These are phyloP conservation scores for Alternaria burnsii DNA, from an alignment of 2,329 filamentous ascomycete species.

Conservation along the genomic window DNA sequence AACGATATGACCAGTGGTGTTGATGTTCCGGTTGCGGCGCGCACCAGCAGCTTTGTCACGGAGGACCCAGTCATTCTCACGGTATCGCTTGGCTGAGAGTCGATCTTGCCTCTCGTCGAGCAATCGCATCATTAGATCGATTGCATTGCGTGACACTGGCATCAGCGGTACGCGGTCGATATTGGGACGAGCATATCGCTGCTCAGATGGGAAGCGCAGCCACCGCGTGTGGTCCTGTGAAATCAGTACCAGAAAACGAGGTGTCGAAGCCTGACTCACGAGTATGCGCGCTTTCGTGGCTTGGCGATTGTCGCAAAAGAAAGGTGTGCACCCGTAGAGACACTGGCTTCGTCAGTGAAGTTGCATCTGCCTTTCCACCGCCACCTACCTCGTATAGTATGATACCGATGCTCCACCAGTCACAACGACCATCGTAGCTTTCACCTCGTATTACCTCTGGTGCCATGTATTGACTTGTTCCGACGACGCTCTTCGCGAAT, in stretches of 20 bases:
- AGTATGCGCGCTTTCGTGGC: constrained; percentile 88
- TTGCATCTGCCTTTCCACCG: no score
- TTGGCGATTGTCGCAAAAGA: constrained; percentile 80
- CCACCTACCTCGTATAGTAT: constrained; percentile 80
- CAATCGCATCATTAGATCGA: constrained; percentile 77
- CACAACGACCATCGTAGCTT: constrained; percentile 88
- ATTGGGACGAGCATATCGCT: constrained; percentile 63
- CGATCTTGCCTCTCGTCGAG: constrained; percentile 78
- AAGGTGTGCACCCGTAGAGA: constrained; percentile 89
- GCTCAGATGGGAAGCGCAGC: constrained; percentile 73
- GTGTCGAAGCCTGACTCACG: constrained; percentile 56
- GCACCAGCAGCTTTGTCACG: constrained; percentile 35
- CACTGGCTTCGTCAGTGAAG: constrained; percentile 60
- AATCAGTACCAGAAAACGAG: constrained; percentile 19
- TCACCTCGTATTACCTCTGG: constrained; percentile 88
- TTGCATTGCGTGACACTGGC: constrained; percentile 72
- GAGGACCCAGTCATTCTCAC: constrained; percentile 65
- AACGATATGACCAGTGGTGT: constrained; percentile 68
- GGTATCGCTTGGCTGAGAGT: constrained; percentile 79
- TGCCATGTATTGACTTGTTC: constrained; percentile 98
- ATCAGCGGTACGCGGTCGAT: constrained; percentile 49
- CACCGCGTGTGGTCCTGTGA: constrained; percentile 72
- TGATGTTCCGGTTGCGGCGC: constrained; percentile 39
- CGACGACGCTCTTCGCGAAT: constrained; percentile 85
- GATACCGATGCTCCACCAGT: constrained; percentile 96